Base-by-base conservation (phyloP, 345 rosid species). In the Barbarea vulgaris region DNA sequence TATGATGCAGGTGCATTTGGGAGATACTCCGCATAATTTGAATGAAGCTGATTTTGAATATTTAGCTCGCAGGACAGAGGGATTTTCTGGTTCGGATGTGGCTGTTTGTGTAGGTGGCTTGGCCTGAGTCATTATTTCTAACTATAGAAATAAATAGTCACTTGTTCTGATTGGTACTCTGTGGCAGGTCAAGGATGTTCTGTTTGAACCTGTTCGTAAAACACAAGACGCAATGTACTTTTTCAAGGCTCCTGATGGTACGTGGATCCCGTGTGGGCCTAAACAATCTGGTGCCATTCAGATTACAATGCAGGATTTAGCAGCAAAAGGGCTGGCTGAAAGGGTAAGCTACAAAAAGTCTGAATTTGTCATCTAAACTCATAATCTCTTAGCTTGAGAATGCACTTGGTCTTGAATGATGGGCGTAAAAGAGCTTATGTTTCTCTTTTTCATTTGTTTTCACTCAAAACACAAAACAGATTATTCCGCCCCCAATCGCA, bases 61-160 rank as follows among this genome's bases (percentile, higher is more conserved):
- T 64, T 87, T 93, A 81, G 95, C 84, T 70, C 85, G 83, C 70
- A 87, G 9, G 80, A 87, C 96, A 0, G 90, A 90, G 72, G 96
- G 98, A 24, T 93, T 90, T 79, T 93, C 98, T 28, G 98, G 98
- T 80, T 93, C 98, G 56, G 98, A 93, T 84, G 81, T 93, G 52
- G 51, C 98, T 69, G 95, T 93, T 80, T 93, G 95, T 84, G 98
- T 93, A 87, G 74, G 98, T 80, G 75, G 56, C 52, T 58, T 39
- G 17, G 9, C 51, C 71, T 41, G 31, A 42, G 46, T 37, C 18
- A 3, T 28, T 4, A 42, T 42, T 21, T 53, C 18, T 30, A 42
- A 7, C 56, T 39, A 33, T 22, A 8, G 24, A 33, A 42, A 21
- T 6, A 28, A 12, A 64, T 41, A 21, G 53, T 50, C 24, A 22